These are phyloP conservation scores for Gaeumannomyces tritici DNA, from an alignment of 2,329 filamentous ascomycete species.

Conservation along the genomic window DNA sequence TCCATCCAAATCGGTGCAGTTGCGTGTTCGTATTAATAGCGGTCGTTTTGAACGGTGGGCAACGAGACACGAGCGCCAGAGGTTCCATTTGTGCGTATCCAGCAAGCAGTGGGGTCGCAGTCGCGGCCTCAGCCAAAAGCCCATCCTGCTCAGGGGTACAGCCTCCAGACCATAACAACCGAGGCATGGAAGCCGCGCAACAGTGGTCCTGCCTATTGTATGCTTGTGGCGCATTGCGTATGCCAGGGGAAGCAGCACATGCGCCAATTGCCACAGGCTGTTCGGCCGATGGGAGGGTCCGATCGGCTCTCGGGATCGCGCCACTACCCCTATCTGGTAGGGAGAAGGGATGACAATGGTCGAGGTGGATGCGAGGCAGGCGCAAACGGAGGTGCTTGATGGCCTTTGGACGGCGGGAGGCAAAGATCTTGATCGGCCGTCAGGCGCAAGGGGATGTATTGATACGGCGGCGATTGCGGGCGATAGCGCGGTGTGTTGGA, in stretches of 20 bases:
- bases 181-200: not conserved
- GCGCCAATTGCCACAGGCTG: not conserved
- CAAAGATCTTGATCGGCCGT: not conserved
- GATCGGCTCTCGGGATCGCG: not conserved
- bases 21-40: not conserved
- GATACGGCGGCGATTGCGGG: not conserved
- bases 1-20: not conserved
- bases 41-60: not conserved
- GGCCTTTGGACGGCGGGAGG: no score
- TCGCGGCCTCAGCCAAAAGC: not conserved
- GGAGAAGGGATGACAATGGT: not conserved
- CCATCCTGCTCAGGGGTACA: not conserved
- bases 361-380: conserved; percentile 1
- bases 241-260: not conserved
- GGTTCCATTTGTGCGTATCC: not conserved
- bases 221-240: not conserved
- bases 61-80: not conserved
- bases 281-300: not conserved
- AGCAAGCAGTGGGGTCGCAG: not conserved
- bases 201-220: no score
- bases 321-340: not conserved
- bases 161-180: not conserved
- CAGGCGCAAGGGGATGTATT: not conserved
- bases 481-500: not conserved
- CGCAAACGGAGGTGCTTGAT: conserved; percentile 7